Conservation (phyloP, 208 protist species). For the Leishmania martiniquensis region DNA sequence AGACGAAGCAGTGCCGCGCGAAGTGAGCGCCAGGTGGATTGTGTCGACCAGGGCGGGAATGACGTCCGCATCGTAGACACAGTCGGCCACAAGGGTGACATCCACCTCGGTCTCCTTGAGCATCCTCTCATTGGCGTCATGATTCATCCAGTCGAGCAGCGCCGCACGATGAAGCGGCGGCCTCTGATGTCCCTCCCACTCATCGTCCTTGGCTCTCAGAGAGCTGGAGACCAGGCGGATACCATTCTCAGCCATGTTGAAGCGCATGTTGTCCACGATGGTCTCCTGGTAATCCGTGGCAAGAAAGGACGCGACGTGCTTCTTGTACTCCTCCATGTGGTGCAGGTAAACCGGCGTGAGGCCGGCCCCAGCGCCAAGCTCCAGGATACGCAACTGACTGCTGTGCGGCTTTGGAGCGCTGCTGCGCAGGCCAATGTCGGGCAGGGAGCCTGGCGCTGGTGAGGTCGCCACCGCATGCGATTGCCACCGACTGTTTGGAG, state of each 20-base stretch:
- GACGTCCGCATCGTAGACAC: slow-evolving; percentile 75
- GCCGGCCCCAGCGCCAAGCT: slow-evolving; percentile 80
- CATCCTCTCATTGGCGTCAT: slow-evolving; percentile 35
- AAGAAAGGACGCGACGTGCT: slow-evolving; percentile 44
- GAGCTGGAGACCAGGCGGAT: slow-evolving; percentile 31
- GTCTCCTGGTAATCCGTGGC: slow-evolving; percentile 76
- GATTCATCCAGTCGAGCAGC: slow-evolving; percentile 70
- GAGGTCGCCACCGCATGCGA: neutral
- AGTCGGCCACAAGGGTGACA: slow-evolving; percentile 77
- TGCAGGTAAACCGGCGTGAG: slow-evolving; percentile 66
- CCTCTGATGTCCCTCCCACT: slow-evolving; percentile 33
- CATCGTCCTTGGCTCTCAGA: slow-evolving; percentile 17
- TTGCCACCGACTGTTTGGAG: slow-evolving; percentile 8
- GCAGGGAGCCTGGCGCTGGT: neutral
- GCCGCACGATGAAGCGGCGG: slow-evolving; percentile 43
- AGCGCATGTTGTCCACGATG: slow-evolving; percentile 72
- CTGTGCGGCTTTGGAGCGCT: slow-evolving; percentile 4
- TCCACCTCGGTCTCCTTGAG: slow-evolving; percentile 52
- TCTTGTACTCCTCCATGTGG: slow-evolving; percentile 37
- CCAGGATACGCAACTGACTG: slow-evolving; percentile 62
- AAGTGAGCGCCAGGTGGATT: slow-evolving; percentile 41
- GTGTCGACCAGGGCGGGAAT: slow-evolving; percentile 63
- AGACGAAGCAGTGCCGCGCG: slow-evolving; percentile 1
- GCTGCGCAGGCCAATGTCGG: neutral
- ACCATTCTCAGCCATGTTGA: slow-evolving; percentile 58